phyloP scores from a whole-genome alignment of 805 yeast genomes.

The Metschnikowia henanensis region DNA sequence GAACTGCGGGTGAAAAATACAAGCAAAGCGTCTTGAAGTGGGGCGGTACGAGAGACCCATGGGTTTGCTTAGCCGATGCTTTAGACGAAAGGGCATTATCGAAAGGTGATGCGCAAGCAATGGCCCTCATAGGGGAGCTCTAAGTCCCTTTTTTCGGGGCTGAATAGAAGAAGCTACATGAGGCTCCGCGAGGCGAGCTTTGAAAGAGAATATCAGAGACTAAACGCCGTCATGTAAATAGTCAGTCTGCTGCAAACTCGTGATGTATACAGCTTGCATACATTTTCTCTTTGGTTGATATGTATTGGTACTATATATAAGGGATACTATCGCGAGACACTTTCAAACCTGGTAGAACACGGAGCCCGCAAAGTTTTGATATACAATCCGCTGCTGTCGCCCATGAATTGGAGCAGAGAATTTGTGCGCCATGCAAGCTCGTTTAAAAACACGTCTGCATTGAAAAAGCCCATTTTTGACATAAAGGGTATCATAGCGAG shows the following conservation, averaged over 20 bases:
- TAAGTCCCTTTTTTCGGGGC: not conserved
- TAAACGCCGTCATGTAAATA: no score
- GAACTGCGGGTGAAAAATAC: conserved; percentile 75
- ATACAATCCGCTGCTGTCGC: not conserved
- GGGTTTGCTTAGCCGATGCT: conserved; percentile 81
- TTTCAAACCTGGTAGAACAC: no score
- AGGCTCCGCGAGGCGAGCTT: no score
- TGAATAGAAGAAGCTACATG: no score
- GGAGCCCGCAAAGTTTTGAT: no score
- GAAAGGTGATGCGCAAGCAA: conserved; percentile 70
- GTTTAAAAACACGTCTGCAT: conserved; percentile 18
- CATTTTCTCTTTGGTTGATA: no score
- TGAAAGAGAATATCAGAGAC: no score
- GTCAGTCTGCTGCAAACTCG: no score
- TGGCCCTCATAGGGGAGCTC: conserved; percentile 42
- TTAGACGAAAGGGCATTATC: conserved; percentile 61
- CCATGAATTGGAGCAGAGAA: conserved; percentile 1
- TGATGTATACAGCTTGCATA: no score
- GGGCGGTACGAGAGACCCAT: conserved; percentile 94
- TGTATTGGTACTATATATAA: no score
- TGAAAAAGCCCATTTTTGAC: conserved; percentile 17
- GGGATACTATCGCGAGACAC: no score
- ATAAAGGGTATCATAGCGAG: conserved; percentile 15
- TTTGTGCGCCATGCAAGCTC: conserved; percentile 15
- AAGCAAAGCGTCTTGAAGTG: conserved; percentile 71